A percentile compares a stretch with the other conserved stretches of the same genome.
Evolutionary conservation across 2,329 filamentous ascomycete species (phyloP).

Genomic region (Aspergillus sp.): DNA sequence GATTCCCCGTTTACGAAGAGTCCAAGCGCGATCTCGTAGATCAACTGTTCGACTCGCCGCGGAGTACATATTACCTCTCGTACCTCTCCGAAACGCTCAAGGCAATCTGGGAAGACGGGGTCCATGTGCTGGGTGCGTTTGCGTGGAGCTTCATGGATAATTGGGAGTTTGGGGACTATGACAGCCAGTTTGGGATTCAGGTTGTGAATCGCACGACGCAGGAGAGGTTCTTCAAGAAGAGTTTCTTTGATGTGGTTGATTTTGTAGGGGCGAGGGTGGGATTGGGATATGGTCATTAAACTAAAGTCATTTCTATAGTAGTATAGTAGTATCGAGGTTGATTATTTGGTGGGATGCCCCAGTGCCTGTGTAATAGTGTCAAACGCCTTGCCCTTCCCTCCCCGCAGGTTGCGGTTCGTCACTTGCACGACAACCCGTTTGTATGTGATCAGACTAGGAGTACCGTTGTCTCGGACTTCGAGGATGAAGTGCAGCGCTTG

Average conservation of each 20-base stretch:
- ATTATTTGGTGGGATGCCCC: too few species aligned
- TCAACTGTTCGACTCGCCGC: conserved; percentile 55
- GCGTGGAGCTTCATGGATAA: conserved; percentile 57
- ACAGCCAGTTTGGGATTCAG: conserved; percentile 57
- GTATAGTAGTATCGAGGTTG: too few species aligned
- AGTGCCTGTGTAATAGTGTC: too few species aligned
- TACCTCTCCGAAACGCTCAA: conserved; percentile 57
- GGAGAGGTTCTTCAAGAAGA: conserved; percentile 55
- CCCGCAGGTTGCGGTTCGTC: too few species aligned
- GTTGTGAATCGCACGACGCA: conserved; percentile 53
- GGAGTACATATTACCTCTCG: conserved; percentile 55
- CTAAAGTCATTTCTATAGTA: too few species aligned
- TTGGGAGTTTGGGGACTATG: conserved; percentile 56
- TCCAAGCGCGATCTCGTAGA: conserved; percentile 46
- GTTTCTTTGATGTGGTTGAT: conserved; percentile 59
- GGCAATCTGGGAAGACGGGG: conserved; percentile 57
- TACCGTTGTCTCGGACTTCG: too few species aligned
- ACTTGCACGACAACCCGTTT: too few species aligned
- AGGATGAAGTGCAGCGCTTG: too few species aligned
- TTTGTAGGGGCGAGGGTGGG: conserved; percentile 30
- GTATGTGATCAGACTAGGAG: too few species aligned
- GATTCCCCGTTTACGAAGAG: conserved; percentile 53
- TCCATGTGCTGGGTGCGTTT: conserved; percentile 55
- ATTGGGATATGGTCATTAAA: too few species aligned
- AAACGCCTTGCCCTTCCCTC: too few species aligned